These are phyloP conservation scores for Citrus unshiu DNA, from an alignment of 345 rosid species.

Conservation along the genomic window DNA sequence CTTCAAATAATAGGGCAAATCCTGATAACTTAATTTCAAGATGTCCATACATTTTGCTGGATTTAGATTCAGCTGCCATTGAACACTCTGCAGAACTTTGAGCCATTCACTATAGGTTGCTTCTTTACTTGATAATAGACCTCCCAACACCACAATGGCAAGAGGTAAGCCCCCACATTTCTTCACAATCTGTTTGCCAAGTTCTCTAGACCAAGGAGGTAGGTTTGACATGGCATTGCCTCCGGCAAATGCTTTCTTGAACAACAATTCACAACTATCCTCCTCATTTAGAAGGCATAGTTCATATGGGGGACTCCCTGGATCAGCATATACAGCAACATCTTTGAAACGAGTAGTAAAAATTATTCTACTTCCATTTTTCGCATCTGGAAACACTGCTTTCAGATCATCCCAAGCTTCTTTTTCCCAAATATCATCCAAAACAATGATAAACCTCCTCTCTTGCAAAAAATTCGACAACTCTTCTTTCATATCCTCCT, in stretches of 20 bases:
- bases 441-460: conserved; percentile 13
- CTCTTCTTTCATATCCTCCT: conserved; percentile 16
- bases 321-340: conserved; percentile 23
- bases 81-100: neutral
- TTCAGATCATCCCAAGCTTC: conserved; percentile 24
- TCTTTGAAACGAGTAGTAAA: conserved; percentile 20
- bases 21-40: conserved; percentile 11
- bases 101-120: conserved; percentile 9
- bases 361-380: conserved; percentile 21
- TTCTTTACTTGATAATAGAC: conserved; percentile 12
- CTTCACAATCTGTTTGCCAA: conserved; percentile 12
- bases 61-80: conserved; percentile 3
- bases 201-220: conserved; percentile 1
- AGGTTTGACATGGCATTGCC: neutral
- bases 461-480: conserved; percentile 8
- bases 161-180: conserved; percentile 19
- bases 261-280: conserved; percentile 22
- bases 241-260: conserved; percentile 8
- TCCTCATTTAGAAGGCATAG: conserved; percentile 13
- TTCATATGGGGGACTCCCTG: conserved; percentile 13
- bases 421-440: conserved; percentile 22
- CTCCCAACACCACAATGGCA: conserved; percentile 16
- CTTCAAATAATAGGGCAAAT: conserved; percentile 19
- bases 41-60: conserved; percentile 2
- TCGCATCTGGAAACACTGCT: conserved; percentile 6